Evolutionary conservation across 2,329 filamentous ascomycete species (phyloP).

Genomic region (Camillea tinctor): DNA sequence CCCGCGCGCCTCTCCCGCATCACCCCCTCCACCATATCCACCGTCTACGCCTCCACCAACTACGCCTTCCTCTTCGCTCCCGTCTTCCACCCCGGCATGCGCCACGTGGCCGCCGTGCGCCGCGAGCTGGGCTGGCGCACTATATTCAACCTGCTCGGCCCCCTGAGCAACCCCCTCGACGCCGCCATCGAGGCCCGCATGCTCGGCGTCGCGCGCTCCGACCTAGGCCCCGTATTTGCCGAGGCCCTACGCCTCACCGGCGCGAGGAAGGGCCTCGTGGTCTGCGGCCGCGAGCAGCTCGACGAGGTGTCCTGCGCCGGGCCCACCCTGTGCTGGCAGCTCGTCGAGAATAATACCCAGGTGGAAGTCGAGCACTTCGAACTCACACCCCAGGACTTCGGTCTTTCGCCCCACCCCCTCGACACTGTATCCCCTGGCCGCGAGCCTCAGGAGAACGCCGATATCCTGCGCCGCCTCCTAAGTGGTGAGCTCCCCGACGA

Average conservation of each 20-base stretch:
- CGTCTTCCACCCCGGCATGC: conserved; percentile 95
- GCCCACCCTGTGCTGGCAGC: conserved; percentile 82
- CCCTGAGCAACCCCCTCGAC: conserved; percentile 87
- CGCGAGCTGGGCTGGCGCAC: conserved; percentile 90
- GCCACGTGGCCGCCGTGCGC: conserved; percentile 80
- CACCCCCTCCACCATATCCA: conserved; percentile 65
- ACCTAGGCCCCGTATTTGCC: conserved; percentile 85
- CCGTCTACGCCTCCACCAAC: conserved; percentile 77
- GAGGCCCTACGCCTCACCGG: conserved; percentile 78
- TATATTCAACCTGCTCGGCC: conserved; percentile 95
- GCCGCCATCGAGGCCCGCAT: conserved; percentile 82
- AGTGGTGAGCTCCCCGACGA: conserved; percentile 69
- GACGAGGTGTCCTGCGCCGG: conserved; percentile 95
- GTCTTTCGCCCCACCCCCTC: conserved; percentile 71
- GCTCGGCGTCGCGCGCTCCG: conserved; percentile 86
- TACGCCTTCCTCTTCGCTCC: conserved; percentile 96
- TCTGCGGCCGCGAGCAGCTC: conserved; percentile 91
- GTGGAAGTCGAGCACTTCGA: conserved; percentile 72
- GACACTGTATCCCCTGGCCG: conserved; percentile 79
- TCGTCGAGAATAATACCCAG: conserved; percentile 48
- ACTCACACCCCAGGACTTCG: conserved; percentile 83
- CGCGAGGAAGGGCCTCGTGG: conserved; percentile 78
- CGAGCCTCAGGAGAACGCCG: conserved; percentile 82
- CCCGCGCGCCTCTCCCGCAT: conserved; percentile 74
- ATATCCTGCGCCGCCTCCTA: conserved; percentile 76